phyloP scores from a whole-genome alignment of 306 rosid species.

The Oemleria cerasiformis region DNA sequence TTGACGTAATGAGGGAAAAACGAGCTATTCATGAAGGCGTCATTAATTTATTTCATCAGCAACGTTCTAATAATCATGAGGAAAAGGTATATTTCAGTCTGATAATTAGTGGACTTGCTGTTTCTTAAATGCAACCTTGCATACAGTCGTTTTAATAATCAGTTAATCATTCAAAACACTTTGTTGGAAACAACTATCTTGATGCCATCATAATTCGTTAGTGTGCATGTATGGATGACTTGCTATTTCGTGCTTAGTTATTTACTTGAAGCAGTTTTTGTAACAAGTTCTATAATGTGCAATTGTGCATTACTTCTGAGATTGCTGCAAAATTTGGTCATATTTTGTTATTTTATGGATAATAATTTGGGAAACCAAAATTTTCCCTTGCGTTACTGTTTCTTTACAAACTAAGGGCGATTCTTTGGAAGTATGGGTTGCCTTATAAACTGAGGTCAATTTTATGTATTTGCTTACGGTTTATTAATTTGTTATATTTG shows the following conservation, averaged over 20 bases:
- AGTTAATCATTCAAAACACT: neutral
- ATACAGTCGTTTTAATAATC: neutral
- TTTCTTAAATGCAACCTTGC: neutral
- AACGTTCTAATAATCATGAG: slow-evolving; percentile 39
- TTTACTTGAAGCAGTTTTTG: neutral
- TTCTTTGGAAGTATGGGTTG: neutral
- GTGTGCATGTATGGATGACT: neutral
- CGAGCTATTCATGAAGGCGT: slow-evolving; percentile 81
- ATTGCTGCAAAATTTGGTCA: neutral
- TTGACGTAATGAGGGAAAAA: slow-evolving; percentile 90
- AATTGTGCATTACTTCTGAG: neutral
- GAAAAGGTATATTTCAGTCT: slow-evolving; percentile 41
- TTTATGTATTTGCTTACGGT: neutral
- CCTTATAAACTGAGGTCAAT: neutral
- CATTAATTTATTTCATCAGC: slow-evolving; percentile 65
- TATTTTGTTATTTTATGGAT: neutral
- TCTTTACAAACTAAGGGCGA: neutral
- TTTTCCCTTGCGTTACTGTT: neutral
- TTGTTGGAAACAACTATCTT: neutral
- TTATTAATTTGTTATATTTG: neutral
- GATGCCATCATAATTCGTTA: neutral
- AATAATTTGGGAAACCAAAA: neutral
- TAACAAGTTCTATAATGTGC: neutral
- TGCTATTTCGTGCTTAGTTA: neutral
- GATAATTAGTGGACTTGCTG: neutral